phyloP scores from a whole-genome alignment of 2,329 filamentous ascomycete species.

The Paecilomyces dactylethromorphus region DNA sequence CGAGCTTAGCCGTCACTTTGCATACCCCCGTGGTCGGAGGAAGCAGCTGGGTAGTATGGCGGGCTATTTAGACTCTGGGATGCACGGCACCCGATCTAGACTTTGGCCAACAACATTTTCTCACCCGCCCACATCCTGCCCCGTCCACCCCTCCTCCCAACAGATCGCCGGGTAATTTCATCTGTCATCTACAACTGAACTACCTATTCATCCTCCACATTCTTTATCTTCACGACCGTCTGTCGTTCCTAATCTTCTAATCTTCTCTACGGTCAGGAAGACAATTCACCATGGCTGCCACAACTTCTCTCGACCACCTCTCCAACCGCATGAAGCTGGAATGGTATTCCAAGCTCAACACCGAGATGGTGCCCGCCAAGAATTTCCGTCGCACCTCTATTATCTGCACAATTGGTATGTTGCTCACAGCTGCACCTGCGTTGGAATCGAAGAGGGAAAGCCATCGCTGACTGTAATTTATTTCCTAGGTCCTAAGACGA shows the following conservation, averaged over 20 bases:
- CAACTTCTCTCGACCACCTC: conserved; percentile 68
- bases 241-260: not conserved
- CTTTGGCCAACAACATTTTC: conserved; percentile 30
- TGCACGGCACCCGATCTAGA: conserved; percentile 3
- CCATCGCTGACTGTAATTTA: not conserved
- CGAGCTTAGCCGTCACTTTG: not conserved
- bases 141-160: conserved; percentile 6
- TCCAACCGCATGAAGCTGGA: conserved; percentile 66
- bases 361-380: conserved; percentile 75
- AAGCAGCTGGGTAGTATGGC: conserved; percentile 4
- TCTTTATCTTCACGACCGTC: not conserved
- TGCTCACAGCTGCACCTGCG: not conserved
- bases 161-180: conserved; percentile 11
- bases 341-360: conserved; percentile 75
- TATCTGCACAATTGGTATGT: conserved; percentile 87
- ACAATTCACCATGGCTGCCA: conserved; percentile 5
- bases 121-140: conserved; percentile 17
- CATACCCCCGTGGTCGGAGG: conserved; percentile 10
- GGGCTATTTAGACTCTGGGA: conserved; percentile 9
- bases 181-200: conserved; percentile 14
- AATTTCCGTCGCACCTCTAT: conserved; percentile 96
- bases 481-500: conserved; percentile 78
- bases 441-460: not conserved
- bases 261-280: not conserved
- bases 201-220: not conserved